A percentile compares a stretch with the other conserved stretches of the same genome.
Conservation (phyloP, 2,329 filamentous ascomycete species). For the Chaetomium olivaceum region DNA sequence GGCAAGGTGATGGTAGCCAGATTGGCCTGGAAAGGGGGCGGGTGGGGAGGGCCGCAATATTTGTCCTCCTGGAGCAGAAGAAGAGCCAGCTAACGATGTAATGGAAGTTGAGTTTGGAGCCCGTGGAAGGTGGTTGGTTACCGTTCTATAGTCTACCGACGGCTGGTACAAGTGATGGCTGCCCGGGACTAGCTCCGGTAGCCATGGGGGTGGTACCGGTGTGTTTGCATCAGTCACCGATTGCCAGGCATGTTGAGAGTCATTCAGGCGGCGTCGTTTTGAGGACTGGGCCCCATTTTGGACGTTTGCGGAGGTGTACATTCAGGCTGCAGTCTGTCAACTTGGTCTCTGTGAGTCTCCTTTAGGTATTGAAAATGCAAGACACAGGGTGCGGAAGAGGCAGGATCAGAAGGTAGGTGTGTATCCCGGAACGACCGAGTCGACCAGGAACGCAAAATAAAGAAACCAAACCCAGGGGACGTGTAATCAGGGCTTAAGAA, state of each 20-base stretch:
- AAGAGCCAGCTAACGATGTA: not conserved
- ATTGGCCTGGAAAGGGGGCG: not conserved
- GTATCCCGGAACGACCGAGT: no score
- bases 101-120: not conserved
- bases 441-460: no score
- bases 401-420: not conserved
- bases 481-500: no score
- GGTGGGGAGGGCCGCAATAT: not conserved
- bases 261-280: conserved; percentile 1
- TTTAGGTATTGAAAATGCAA: not conserved
- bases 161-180: not conserved
- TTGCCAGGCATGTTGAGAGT: not conserved
- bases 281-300: not conserved
- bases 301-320: not conserved
- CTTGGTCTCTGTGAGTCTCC: not conserved
- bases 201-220: not conserved
- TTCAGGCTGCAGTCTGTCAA: not conserved
- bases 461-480: no score
- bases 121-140: not conserved
- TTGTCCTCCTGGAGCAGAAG: not conserved
- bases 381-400: not conserved
- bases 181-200: not conserved
- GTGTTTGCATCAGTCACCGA: not conserved
- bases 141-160: not conserved
- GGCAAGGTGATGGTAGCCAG: not conserved